Conservation (phyloP, 1,139 yeast genomes). For the Yamadazyma friedrichii region DNA sequence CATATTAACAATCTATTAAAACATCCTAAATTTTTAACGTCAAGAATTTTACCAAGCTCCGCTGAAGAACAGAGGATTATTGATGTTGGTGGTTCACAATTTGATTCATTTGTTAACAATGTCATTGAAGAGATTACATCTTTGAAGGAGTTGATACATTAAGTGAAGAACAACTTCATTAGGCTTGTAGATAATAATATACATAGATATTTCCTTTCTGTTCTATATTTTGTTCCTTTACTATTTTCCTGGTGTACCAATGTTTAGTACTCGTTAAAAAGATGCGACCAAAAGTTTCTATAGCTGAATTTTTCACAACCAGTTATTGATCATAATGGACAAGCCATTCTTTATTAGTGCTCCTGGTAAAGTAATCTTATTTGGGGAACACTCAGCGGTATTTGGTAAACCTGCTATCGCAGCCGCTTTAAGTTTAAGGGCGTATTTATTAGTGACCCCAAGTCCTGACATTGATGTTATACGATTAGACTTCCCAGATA, state of each 20-base stretch:
- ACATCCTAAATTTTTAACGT: constrained; percentile 80
- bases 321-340: constrained; percentile 5
- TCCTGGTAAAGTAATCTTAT: constrained; percentile 94
- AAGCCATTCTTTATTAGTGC: constrained; percentile 76
- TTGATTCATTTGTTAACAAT: constrained; percentile 42
- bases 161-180: too few species aligned
- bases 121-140: constrained; percentile 56
- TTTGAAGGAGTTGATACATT: constrained; percentile 45
- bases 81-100: constrained; percentile 41
- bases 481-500: constrained; percentile 80
- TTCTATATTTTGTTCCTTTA: not conserved
- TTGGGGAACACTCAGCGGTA: constrained; percentile 97
- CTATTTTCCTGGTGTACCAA: too few species aligned
- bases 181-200: not conserved
- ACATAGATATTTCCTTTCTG: not conserved
- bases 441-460: constrained; percentile 66
- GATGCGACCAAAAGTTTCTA: not conserved
- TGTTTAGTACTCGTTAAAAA: not conserved
- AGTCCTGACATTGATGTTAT: constrained; percentile 38
- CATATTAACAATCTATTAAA: constrained; percentile 69
- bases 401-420: constrained; percentile 91
- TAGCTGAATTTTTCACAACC: not conserved
- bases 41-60: constrained; percentile 64
- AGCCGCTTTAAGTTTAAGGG: constrained; percentile 79
- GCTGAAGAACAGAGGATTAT: constrained; percentile 61